Conservation (phyloP, 202 grass and related monocot species). For the Tripidium arundinaceum region DNA sequence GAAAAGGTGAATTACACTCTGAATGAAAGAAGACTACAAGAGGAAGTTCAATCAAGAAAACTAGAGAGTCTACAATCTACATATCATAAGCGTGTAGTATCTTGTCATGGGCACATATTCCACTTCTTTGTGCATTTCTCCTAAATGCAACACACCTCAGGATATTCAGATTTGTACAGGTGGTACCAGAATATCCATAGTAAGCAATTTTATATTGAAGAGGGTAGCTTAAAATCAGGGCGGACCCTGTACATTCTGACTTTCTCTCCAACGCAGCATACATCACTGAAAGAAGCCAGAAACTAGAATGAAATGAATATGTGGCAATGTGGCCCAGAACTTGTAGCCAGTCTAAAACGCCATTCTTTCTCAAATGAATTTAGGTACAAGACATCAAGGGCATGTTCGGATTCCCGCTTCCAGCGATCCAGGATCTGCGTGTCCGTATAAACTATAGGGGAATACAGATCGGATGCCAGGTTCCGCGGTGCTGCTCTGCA, state of each 20-base stretch:
- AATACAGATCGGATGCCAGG: no score
- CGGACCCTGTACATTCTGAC: neutral
- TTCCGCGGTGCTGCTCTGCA: no score
- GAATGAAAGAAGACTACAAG: constrained; percentile 13
- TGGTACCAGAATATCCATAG: neutral
- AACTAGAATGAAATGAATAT: neutral
- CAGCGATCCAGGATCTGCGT: no score
- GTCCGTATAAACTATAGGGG: no score
- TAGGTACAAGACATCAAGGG: no score
- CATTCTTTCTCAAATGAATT: neutral
- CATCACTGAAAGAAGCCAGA: neutral
- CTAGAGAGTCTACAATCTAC: neutral
- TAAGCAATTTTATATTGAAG: neutral
- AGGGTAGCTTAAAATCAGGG: neutral
- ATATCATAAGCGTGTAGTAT: neutral
- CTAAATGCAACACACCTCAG: neutral
- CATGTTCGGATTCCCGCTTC: no score
- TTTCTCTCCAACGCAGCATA: neutral
- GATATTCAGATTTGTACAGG: no score
- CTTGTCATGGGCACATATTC: neutral
- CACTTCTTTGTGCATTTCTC: neutral
- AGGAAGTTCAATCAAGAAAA: constrained; percentile 16
- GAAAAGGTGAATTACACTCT: constrained; percentile 17
- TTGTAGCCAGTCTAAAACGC: neutral
- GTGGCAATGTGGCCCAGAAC: neutral